These are phyloP conservation scores for Candida succiphila DNA, from an alignment of 805 yeast genomes.

Conservation along the genomic window DNA sequence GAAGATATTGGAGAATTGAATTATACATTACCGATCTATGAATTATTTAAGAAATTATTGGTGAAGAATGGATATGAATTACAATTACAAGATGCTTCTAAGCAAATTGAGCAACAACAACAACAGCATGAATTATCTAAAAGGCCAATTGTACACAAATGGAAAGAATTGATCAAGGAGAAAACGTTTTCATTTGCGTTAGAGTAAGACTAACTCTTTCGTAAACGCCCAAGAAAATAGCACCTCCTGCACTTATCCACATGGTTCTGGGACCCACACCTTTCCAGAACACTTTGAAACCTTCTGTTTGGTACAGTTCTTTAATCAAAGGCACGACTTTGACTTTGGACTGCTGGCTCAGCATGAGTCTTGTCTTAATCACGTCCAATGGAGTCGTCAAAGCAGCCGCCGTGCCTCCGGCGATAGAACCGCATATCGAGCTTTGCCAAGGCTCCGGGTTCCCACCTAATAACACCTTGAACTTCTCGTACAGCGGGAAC, in stretches of 20 bases:
- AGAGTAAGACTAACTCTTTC: constrained; percentile 44
- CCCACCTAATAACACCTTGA: constrained; percentile 26
- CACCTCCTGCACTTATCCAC: constrained; percentile 99
- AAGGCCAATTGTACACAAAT: no score
- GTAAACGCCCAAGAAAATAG: constrained; percentile 90
- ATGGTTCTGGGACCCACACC: constrained; percentile 94
- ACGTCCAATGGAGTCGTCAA: constrained; percentile 75
- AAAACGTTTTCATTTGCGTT: constrained; percentile 27
- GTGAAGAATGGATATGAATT: constrained; percentile 25
- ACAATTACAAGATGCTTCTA: constrained; percentile 25
- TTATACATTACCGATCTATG: constrained; percentile 45
- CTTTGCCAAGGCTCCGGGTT: constrained; percentile 72
- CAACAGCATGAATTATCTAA: constrained; percentile 12
- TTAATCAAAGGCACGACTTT: constrained; percentile 37
- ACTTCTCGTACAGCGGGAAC: constrained; percentile 80
- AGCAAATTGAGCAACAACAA: constrained; percentile 22
- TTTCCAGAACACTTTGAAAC: constrained; percentile 55
- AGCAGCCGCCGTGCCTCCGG: constrained; percentile 80
- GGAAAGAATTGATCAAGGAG: constrained; percentile 12
- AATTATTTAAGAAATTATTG: constrained; percentile 46
- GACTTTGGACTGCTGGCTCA: constrained; percentile 40
- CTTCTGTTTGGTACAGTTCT: constrained; percentile 60
- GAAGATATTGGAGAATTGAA: constrained; percentile 59
- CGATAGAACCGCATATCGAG: constrained; percentile 73
- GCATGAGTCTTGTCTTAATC: constrained; percentile 78